These are phyloP conservation scores for Hanseniaspora valbyensis DNA, from an alignment of 805 yeast species.

Conservation along the genomic window DNA sequence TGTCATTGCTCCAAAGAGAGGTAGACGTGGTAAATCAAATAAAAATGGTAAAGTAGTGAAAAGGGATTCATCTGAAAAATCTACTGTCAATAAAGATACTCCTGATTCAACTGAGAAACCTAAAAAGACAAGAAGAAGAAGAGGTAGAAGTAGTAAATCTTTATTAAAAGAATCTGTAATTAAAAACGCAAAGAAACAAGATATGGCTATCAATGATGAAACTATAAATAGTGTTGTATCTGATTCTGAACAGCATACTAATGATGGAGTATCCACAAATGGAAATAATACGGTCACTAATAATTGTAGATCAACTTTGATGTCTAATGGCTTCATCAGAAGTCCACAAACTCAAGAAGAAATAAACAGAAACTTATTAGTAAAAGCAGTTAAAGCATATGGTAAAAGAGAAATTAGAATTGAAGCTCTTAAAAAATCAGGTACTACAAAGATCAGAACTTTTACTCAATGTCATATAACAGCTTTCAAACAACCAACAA, in stretches of 20 bases:
- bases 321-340: conserved; percentile 16
- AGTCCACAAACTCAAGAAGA: conserved; percentile 22
- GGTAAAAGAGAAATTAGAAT: conserved; percentile 21
- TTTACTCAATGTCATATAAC: conserved; percentile 15
- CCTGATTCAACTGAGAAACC: too few relatives aligned
- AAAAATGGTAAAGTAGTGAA: too few relatives aligned
- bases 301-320: neutral
- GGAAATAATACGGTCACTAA: neutral
- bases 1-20: neutral
- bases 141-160: neutral
- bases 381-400: conserved; percentile 21
- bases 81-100: too few relatives aligned
- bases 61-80: too few relatives aligned
- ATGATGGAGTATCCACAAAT: neutral
- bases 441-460: conserved; percentile 11
- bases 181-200: neutral
- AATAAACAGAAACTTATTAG: conserved; percentile 21
- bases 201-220: neutral
- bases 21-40: too few relatives aligned
- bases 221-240: neutral
- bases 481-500: conserved; percentile 16
- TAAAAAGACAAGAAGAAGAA: too few relatives aligned
- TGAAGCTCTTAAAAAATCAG: conserved; percentile 21
- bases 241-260: neutral
- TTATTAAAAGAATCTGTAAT: neutral